A percentile compares a stretch with the other conserved stretches of the same genome.
Conservation (phyloP, 2,329 filamentous ascomycete genomes). For the Aspergillus pseudoviridinutans region DNA sequence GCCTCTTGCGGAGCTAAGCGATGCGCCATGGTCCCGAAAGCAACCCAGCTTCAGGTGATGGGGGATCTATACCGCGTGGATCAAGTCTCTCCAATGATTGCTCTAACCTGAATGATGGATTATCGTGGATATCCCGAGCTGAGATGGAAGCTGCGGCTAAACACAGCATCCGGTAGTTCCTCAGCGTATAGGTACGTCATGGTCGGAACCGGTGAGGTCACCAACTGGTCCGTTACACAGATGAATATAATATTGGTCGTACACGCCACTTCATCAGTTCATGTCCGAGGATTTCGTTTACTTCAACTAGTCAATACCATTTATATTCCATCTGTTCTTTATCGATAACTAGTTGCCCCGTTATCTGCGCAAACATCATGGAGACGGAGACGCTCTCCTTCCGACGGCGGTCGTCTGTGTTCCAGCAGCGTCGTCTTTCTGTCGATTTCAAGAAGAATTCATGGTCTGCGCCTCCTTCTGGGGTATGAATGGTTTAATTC, state of each 20-base stretch:
- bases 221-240: not conserved
- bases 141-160: not conserved
- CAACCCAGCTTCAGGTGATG: not conserved
- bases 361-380: conserved; percentile 2
- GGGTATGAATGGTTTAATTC: conserved; percentile 23
- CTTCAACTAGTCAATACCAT: not conserved
- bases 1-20: not conserved
- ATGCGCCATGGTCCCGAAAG: not conserved
- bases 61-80: not conserved
- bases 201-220: conserved; percentile 9
- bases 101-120: not conserved
- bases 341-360: not conserved
- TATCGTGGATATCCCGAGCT: not conserved
- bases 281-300: not conserved
- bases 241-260: not conserved
- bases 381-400: conserved; percentile 10
- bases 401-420: conserved; percentile 29
- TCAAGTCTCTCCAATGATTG: not conserved
- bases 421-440: conserved; percentile 31
- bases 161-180: not conserved
- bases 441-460: conserved; percentile 28
- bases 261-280: not conserved
- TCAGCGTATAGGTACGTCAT: conserved; percentile 1
- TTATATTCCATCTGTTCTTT: not conserved
- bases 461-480: conserved; percentile 37